A percentile compares a stretch with the other conserved stretches of the same genome.
Evolutionary conservation across 1,284 basidiomycete genomes (phyloP).

Genomic region (Puccinia hordei): DNA sequence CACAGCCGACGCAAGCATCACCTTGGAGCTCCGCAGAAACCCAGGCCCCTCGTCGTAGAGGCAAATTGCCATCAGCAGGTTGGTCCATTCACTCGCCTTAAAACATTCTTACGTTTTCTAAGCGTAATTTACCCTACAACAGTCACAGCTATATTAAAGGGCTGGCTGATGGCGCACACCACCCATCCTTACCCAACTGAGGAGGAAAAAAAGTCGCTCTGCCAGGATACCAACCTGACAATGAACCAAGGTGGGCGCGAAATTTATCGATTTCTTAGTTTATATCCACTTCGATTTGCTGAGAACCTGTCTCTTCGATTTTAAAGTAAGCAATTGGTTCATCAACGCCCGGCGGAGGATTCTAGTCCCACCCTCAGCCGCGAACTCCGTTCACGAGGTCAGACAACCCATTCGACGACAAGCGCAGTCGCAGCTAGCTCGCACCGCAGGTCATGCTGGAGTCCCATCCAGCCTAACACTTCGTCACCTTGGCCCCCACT

Average conservation of each 20-base stretch:
- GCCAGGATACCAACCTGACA: slow-evolving; percentile 77
- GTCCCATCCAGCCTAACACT: slow-evolving; percentile 11
- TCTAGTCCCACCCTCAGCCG: slow-evolving; percentile 45
- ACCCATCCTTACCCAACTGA: slow-evolving; percentile 87
- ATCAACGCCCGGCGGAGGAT: slow-evolving; percentile 69
- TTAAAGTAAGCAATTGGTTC: slow-evolving; percentile 74
- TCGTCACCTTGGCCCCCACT: slow-evolving; percentile 11
- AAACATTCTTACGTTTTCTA: background rate
- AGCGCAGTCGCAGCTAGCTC: slow-evolving; percentile 36
- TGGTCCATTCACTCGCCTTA: background rate
- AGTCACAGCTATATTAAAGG: slow-evolving; percentile 82
- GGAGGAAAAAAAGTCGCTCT: slow-evolving; percentile 85
- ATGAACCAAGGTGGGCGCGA: slow-evolving; percentile 71
- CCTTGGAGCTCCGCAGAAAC: slow-evolving; percentile 33
- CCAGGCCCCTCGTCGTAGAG: slow-evolving; percentile 44
- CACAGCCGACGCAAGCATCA: background rate
- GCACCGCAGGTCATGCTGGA: slow-evolving; percentile 33
- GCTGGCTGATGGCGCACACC: slow-evolving; percentile 84
- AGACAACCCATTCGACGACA: slow-evolving; percentile 41
- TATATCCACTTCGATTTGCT: background rate
- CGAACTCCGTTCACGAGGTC: slow-evolving; percentile 42
- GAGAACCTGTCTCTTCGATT: background rate
- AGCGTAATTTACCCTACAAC: slow-evolving; percentile 64
- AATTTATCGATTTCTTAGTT: background rate
- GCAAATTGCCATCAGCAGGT: slow-evolving; percentile 49